Evolutionary conservation across 768 basidiomycete genomes (phyloP).

Genomic region (Pleurotus salmoneostramineus): DNA sequence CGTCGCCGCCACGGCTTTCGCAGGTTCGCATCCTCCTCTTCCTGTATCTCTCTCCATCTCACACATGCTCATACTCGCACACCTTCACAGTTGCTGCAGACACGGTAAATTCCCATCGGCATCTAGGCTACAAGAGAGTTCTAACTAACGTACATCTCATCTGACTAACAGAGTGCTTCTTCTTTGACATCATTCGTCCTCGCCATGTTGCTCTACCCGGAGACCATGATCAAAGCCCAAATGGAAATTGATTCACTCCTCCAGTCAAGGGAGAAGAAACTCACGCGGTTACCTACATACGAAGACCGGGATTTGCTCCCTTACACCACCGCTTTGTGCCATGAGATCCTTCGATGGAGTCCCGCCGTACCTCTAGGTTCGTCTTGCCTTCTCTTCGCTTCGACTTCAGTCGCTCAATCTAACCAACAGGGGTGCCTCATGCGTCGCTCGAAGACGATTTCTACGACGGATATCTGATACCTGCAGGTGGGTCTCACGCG

Average conservation of each 20-base stretch:
- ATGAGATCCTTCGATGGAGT: constrained; percentile 16
- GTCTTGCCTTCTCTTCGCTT: background rate
- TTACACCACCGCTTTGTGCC: constrained; percentile 12
- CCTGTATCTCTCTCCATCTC: background rate
- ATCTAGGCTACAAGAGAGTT: background rate
- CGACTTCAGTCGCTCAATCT: background rate
- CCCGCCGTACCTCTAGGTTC: constrained; percentile 9
- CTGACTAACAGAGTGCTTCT: background rate
- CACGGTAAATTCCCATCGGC: constrained; percentile 11
- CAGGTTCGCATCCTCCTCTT: background rate
- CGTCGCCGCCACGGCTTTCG: constrained; percentile 5
- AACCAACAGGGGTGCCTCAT: constrained; percentile 3
- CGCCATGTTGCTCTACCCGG: constrained; percentile 19
- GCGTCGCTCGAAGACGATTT: constrained; percentile 8
- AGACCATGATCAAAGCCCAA: constrained; percentile 19
- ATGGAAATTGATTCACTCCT: constrained; percentile 21
- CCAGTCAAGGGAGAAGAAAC: background rate
- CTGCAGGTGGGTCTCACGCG: background rate
- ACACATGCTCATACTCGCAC: background rate
- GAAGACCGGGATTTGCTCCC: constrained; percentile 15
- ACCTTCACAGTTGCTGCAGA: constrained; percentile 10
- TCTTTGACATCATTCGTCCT: constrained; percentile 18
- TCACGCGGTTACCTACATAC: constrained; percentile 20
- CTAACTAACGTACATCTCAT: background rate
- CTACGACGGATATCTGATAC: constrained; percentile 6